phyloP scores from a whole-genome alignment of 345 rosid genomes.

The Eucalyptus marginata region DNA sequence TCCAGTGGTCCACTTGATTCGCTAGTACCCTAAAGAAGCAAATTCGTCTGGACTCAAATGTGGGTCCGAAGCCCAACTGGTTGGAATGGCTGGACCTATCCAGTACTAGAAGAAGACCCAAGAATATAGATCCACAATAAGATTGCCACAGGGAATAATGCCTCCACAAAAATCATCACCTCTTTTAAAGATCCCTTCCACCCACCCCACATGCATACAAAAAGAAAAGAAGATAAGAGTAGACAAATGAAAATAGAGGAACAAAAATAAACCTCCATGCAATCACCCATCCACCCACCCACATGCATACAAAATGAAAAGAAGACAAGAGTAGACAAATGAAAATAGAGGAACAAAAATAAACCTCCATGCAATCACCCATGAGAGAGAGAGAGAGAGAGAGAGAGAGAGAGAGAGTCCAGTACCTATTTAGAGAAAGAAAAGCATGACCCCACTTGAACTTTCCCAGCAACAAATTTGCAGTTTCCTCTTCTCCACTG shows the following conservation, averaged over 20 bases:
- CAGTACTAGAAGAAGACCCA: background rate
- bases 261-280: background rate
- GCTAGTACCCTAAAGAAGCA: background rate
- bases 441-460: constrained; percentile 99
- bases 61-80: background rate
- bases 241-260: background rate
- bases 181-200: background rate
- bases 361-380: too few species aligned
- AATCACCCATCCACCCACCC: background rate
- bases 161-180: background rate
- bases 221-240: background rate
- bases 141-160: background rate
- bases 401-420: background rate
- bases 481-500: constrained; percentile 91
- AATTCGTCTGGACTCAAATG: background rate
- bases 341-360: too few species aligned
- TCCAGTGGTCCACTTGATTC: background rate
- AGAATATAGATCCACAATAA: background rate
- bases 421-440: constrained; percentile 78
- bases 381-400: too few species aligned
- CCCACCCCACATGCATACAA: background rate
- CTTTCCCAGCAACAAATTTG: constrained; percentile 68
- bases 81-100: background rate
- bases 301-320: too few species aligned
- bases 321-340: too few species aligned